phyloP scores from a whole-genome alignment of 1,139 yeast species.

The Kodamaea fungicola region DNA sequence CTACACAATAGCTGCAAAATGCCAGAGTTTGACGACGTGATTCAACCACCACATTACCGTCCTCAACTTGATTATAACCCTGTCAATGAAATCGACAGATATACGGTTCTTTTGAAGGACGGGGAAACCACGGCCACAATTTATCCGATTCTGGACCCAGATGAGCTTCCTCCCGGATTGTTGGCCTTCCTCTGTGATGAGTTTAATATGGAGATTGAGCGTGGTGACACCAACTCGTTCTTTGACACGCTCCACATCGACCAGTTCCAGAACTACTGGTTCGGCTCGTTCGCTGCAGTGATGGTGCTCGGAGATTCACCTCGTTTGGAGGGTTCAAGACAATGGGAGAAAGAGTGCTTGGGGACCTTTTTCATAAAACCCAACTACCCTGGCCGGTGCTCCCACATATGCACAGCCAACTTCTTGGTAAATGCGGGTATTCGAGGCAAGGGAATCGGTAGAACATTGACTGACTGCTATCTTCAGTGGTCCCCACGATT shows the following conservation, averaged over 20 bases:
- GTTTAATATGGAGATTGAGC: constrained; percentile 85
- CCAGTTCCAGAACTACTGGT: constrained; percentile 81
- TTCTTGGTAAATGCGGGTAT: constrained; percentile 90
- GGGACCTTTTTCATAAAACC: constrained; percentile 85
- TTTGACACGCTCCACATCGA: constrained; percentile 72
- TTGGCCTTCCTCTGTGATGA: constrained; percentile 84
- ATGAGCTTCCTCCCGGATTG: constrained; percentile 70
- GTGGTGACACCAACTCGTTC: constrained; percentile 85
- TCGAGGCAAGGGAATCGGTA: constrained; percentile 90
- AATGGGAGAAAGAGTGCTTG: constrained; percentile 88
- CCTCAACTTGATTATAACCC: constrained; percentile 34
- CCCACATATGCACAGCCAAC: constrained; percentile 90
- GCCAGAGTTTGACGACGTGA: constrained; percentile 38
- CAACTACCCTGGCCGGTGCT: constrained; percentile 87
- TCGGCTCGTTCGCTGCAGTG: constrained; percentile 77
- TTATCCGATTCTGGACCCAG: constrained; percentile 70
- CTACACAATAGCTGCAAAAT: constrained; percentile 15
- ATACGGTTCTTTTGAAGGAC: constrained; percentile 77
- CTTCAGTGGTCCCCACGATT: constrained; percentile 87
- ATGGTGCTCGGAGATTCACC: constrained; percentile 81
- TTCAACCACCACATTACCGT: constrained; percentile 34
- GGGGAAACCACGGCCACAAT: constrained; percentile 91
- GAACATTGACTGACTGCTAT: constrained; percentile 77
- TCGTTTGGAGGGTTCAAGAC: constrained; percentile 53
- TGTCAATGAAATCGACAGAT: constrained; percentile 31